phyloP scores from a whole-genome alignment of 2,329 filamentous ascomycete genomes.

The Pestalotiopsis sp. region DNA sequence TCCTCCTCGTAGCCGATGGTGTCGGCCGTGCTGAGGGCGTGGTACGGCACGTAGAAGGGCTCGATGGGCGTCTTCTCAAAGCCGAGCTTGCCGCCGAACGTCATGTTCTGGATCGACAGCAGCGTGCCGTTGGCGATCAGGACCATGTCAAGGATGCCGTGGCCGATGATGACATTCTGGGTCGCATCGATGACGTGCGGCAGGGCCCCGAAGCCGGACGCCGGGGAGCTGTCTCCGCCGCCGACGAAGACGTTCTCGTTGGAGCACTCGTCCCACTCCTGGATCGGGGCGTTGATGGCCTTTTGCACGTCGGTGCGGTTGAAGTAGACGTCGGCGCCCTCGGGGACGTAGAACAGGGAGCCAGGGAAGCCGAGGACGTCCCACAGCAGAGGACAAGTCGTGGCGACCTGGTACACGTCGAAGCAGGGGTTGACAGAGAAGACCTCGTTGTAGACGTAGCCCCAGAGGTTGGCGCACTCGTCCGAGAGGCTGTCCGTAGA shows the following conservation, averaged over 20 bases:
- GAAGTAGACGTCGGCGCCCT: slow-evolving; percentile 67
- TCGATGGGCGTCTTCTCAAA: slow-evolving; percentile 63
- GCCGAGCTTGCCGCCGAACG: slow-evolving; percentile 71
- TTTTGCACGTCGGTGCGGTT: slow-evolving; percentile 69
- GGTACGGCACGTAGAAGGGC: slow-evolving; percentile 71
- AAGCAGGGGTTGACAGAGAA: slow-evolving; percentile 66
- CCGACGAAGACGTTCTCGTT: slow-evolving; percentile 36
- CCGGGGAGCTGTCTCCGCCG: slow-evolving; percentile 51
- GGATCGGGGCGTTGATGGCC: slow-evolving; percentile 64
- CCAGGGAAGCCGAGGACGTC: slow-evolving; percentile 60
- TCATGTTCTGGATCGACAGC: slow-evolving; percentile 78
- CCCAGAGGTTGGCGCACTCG: slow-evolving; percentile 56
- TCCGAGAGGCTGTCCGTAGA: slow-evolving; percentile 39
- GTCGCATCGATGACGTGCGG: slow-evolving; percentile 74
- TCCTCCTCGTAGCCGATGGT: slow-evolving; percentile 26
- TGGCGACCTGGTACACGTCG: slow-evolving; percentile 68
- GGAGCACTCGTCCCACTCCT: slow-evolving; percentile 28
- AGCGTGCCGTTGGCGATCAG: slow-evolving; percentile 70
- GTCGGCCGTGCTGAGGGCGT: slow-evolving; percentile 41
- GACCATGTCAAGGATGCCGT: slow-evolving; percentile 71
- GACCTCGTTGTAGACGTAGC: slow-evolving; percentile 51
- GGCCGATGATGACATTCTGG: slow-evolving; percentile 72
- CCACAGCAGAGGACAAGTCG: slow-evolving; percentile 68
- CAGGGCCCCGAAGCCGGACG: slow-evolving; percentile 59
- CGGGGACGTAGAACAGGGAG: slow-evolving; percentile 63